Evolutionary conservation across 2,329 filamentous ascomycete genomes (phyloP).

Genomic region (Trichoderma hamatum): DNA sequence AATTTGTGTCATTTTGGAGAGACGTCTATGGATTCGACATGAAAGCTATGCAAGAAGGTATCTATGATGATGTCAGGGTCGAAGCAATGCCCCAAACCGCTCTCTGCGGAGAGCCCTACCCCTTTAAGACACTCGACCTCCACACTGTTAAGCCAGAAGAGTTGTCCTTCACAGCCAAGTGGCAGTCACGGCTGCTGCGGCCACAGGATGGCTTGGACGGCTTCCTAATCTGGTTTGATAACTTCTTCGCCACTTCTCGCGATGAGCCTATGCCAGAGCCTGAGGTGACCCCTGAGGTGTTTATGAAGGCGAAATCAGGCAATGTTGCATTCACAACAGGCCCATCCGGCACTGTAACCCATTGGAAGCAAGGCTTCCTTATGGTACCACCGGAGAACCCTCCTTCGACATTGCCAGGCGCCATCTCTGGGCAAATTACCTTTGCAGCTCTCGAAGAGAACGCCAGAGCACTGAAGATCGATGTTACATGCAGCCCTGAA

Average conservation of each 20-base stretch:
- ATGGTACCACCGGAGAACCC: constrained; percentile 64
- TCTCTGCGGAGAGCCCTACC: constrained; percentile 60
- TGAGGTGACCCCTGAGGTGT: constrained; percentile 63
- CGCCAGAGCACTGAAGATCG: constrained; percentile 68
- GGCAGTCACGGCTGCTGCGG: constrained; percentile 62
- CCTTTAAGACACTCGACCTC: constrained; percentile 77
- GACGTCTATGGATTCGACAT: constrained; percentile 96
- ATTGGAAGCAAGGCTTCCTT: constrained; percentile 87
- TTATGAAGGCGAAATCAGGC: constrained; percentile 59
- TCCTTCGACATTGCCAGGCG: constrained; percentile 54
- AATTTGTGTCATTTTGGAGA: constrained; percentile 83
- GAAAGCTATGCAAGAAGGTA: constrained; percentile 82
- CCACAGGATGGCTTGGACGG: constrained; percentile 77
- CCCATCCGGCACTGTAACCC: constrained; percentile 73
- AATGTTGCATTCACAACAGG: constrained; percentile 88
- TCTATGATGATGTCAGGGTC: constrained; percentile 80
- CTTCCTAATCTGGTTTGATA: constrained; percentile 92
- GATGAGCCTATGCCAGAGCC: constrained; percentile 53
- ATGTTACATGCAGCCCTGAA: constrained; percentile 61
- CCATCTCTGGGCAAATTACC: constrained; percentile 67
- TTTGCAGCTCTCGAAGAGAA: constrained; percentile 72
- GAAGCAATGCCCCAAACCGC: constrained; percentile 67
- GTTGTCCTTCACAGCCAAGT: constrained; percentile 72
- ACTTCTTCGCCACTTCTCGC: constrained; percentile 75
- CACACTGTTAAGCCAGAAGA: constrained; percentile 73